phyloP scores from a whole-genome alignment of 768 basidiomycete genomes.

The Amanita phalloides region DNA sequence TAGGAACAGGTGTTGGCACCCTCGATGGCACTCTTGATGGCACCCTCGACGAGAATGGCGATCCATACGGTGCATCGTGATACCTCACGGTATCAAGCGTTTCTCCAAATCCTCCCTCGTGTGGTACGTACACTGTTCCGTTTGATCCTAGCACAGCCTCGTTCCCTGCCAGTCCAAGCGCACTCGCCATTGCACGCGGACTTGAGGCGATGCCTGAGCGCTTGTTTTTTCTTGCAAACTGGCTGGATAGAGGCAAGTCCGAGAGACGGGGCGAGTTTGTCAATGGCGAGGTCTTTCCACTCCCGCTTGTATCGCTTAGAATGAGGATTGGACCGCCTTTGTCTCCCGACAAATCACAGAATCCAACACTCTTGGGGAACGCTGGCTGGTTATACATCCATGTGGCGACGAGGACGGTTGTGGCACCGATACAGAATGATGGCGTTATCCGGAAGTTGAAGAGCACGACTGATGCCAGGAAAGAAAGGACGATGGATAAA shows the following conservation, averaged over 20 bases:
- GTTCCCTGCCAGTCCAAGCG: conserved; percentile 26
- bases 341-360: conserved; percentile 11
- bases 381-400: conserved; percentile 89
- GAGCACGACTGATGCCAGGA: conserved; percentile 83
- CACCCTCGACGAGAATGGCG: conserved; percentile 26
- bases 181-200: conserved; percentile 37
- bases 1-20: conserved; percentile 1
- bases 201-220: conserved; percentile 33
- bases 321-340: conserved; percentile 4
- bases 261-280: conserved; percentile 27
- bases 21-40: conserved; percentile 22
- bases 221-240: conserved; percentile 32
- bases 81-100: conserved; percentile 26
- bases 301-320: background rate
- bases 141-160: conserved; percentile 6
- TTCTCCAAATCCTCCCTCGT: conserved; percentile 11
- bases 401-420: conserved; percentile 80
- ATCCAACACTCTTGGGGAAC: background rate
- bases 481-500: conserved; percentile 88
- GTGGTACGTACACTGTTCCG: conserved; percentile 8
- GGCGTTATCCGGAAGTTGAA: conserved; percentile 87
- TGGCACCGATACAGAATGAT: conserved; percentile 77
- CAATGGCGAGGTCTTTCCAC: conserved; percentile 17
- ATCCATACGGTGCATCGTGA: conserved; percentile 29
- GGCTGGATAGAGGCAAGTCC: conserved; percentile 50